phyloP scores from a whole-genome alignment of 2,329 filamentous ascomycete species.

The Ascocoryne sarcoides region DNA sequence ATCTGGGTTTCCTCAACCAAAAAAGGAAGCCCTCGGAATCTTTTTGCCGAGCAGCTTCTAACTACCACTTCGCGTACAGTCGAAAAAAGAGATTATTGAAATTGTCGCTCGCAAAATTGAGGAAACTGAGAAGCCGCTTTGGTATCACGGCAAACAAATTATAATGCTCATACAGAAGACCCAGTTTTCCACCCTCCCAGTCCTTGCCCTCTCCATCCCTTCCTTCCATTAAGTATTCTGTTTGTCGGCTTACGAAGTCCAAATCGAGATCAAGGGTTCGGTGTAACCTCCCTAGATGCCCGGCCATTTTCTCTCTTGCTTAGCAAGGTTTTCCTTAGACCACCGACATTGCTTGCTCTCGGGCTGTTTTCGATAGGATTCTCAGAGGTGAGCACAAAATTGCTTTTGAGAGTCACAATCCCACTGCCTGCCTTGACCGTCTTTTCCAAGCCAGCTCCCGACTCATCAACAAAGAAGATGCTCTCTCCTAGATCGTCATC shows the following conservation, averaged over 20 bases:
- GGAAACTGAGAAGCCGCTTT: no score
- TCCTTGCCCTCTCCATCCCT: not conserved
- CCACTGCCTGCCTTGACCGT: constrained; percentile 65
- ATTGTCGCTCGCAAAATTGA: no score
- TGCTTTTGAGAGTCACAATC: constrained; percentile 63
- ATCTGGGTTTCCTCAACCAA: no score
- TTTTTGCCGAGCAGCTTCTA: no score
- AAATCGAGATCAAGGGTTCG: constrained; percentile 10
- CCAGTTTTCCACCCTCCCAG: no score
- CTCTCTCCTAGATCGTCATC: constrained; percentile 79
- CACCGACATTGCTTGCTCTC: constrained; percentile 29
- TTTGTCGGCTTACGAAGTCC: no score
- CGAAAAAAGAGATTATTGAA: no score
- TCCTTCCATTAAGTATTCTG: not conserved
- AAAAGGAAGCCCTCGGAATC: no score
- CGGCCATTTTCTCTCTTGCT: constrained; percentile 36
- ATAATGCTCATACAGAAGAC: no score
- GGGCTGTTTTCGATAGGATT: constrained; percentile 31
- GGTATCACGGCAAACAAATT: no score
- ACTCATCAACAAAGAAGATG: constrained; percentile 87
- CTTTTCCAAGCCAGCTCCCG: constrained; percentile 59
- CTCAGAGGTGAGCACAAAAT: constrained; percentile 49
- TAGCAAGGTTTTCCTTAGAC: constrained; percentile 45
- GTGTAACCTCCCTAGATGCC: constrained; percentile 35
- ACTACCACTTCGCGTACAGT: no score